Evolutionary conservation across 441 rosid genomes (phyloP), one percentile per base, ranked within the genome.

Genomic region (Erodium trifolium): DNA sequence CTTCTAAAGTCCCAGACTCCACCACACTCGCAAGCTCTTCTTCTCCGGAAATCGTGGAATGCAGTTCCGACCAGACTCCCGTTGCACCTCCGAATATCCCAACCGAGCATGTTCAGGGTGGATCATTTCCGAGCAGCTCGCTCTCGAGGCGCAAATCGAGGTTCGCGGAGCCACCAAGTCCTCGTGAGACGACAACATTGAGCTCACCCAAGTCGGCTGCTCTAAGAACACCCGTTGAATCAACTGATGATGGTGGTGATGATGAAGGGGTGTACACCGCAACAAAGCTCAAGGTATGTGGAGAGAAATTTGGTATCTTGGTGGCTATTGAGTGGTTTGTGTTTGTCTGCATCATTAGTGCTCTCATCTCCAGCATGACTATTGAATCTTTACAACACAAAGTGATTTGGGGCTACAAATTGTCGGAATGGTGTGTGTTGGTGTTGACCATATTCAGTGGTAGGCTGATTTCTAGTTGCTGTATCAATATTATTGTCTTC

Each of bases 131-230:
- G 0, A 80, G 86, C 82, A 85, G 92, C 4, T 75, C 77, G 67
- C 82, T 79, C 80, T 88, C 90, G 27, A 93, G 86, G 77, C 82
- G 92, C 11, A 93, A 88, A 76, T 91, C 96, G 19, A 85, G 98
- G 75, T 91, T 93, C 51, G 92, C 80, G 27, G 90, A 86, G 39
- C 94, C 27, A 23, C 27, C 27, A 23, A 23, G 27, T 23, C 27
- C 27, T 23, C 0, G 27, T 23, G 27, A 23, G 27, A 23, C 0
- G 27, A 23, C 27, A 23, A 0, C 27, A 23, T 23, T 23, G 27
- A 23, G 27, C 27, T 23, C 27, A 23, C 27, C 27, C 27, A 23
- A 23, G n/a, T 85, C 96, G 9, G 5, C 77, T 16, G 88, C 91
- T 35, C 90, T 88, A 0, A 49, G 13, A 9, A 49, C 34, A 41